Evolutionary conservation across 176 grass and related monocot species (phyloP).

Genomic region (Rhynchospora breviuscula): DNA sequence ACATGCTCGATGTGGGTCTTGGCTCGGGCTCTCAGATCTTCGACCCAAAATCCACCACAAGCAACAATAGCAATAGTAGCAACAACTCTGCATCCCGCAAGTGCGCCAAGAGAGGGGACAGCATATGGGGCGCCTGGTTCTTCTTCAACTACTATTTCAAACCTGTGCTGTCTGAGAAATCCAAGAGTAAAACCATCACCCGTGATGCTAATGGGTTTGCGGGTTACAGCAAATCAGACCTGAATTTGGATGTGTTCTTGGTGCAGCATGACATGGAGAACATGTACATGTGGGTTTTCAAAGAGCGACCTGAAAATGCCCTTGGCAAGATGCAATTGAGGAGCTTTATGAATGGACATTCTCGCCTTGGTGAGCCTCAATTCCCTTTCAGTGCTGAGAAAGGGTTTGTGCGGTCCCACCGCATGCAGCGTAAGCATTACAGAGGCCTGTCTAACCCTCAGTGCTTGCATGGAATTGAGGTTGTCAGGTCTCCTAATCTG

Average conservation of each 20-base stretch:
- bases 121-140: constrained; percentile 97
- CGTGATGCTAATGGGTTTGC: constrained; percentile 38
- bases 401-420: constrained; percentile 79
- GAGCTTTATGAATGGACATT: constrained; percentile 97
- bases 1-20: constrained; percentile 76
- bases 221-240: constrained; percentile 36
- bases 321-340: constrained; percentile 96
- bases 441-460: constrained; percentile 84
- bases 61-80: constrained; percentile 12
- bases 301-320: constrained; percentile 79
- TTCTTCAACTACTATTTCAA: constrained; percentile 99
- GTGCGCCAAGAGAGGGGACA: constrained; percentile 78
- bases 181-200: constrained; percentile 40
- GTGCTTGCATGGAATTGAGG: constrained; percentile 83
- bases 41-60: constrained; percentile 43
- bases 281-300: constrained; percentile 99
- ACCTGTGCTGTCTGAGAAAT: constrained; percentile 59
- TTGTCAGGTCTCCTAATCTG: constrained; percentile 55
- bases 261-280: constrained; percentile 99
- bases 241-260: constrained; percentile 65
- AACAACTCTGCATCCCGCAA: constrained; percentile 56
- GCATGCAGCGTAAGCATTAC: constrained; percentile 97
- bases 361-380: constrained; percentile 75
- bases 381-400: constrained; percentile 84
- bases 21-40: constrained; percentile 51